These are phyloP conservation scores for Alternaria longipes DNA, from an alignment of 2,329 filamentous ascomycete genomes.

Conservation along the genomic window DNA sequence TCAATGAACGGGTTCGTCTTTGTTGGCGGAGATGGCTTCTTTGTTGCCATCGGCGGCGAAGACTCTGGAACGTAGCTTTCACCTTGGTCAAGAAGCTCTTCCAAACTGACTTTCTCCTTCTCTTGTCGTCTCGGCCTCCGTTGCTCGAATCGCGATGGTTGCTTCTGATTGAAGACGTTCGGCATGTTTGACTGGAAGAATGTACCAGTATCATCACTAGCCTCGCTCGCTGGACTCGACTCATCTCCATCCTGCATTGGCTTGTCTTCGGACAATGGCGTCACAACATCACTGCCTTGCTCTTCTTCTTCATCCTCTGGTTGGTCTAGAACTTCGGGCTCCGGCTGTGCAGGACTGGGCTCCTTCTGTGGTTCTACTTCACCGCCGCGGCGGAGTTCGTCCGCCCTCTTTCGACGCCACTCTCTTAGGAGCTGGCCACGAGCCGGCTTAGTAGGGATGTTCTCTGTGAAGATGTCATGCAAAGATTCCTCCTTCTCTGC, in stretches of 20 bases:
- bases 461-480: conserved; percentile 48
- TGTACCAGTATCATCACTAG: conserved; percentile 49
- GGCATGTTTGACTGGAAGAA: conserved; percentile 50
- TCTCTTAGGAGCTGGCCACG: conserved; percentile 54
- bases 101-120: conserved; percentile 43
- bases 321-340: conserved; percentile 9
- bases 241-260: conserved; percentile 25
- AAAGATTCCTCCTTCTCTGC: conserved; percentile 28
- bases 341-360: conserved; percentile 6
- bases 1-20: conserved; percentile 44
- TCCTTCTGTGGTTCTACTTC: conserved; percentile 41
- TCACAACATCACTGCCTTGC: conserved; percentile 18
- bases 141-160: conserved; percentile 24
- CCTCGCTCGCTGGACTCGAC: conserved; percentile 31
- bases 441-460: conserved; percentile 41
- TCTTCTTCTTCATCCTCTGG: conserved; percentile 26
- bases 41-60: conserved; percentile 33
- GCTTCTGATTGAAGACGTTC: conserved; percentile 36
- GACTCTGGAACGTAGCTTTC: conserved; percentile 46
- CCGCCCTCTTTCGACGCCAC: conserved; percentile 53
- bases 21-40: conserved; percentile 23
- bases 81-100: conserved; percentile 42
- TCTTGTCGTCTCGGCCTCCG: conserved; percentile 34
- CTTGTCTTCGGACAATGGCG: conserved; percentile 13
- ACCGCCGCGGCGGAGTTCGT: conserved; percentile 51